These are phyloP conservation scores for Tylopilus orsonianus DNA, from an alignment of 1,284 basidiomycete genomes.

Conservation along the genomic window DNA sequence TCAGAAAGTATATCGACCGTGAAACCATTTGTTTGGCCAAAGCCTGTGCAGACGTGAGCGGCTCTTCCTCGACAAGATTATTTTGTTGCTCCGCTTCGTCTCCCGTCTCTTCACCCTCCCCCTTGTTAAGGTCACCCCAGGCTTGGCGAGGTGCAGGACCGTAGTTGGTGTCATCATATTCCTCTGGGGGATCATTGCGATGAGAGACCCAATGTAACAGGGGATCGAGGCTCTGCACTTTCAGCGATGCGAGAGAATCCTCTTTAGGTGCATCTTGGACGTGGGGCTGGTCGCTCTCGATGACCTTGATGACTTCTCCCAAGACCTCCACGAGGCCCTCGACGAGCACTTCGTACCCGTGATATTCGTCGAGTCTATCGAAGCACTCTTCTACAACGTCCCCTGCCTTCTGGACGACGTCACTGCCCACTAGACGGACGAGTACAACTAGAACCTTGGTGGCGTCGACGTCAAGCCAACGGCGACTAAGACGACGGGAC, in stretches of 20 bases:
- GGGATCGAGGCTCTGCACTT: slow-evolving; percentile 38
- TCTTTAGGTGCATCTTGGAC: slow-evolving; percentile 18
- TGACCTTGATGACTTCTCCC: slow-evolving; percentile 70
- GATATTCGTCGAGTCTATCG: slow-evolving; percentile 89
- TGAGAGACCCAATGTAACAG: slow-evolving; percentile 67
- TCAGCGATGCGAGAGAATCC: slow-evolving; percentile 20
- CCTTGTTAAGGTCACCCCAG: slow-evolving; percentile 43
- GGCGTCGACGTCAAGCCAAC: slow-evolving; percentile 78
- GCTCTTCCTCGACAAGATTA: slow-evolving; percentile 40
- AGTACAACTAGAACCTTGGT: slow-evolving; percentile 80
- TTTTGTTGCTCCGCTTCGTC: slow-evolving; percentile 23
- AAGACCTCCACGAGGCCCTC: slow-evolving; percentile 89
- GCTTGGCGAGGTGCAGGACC: slow-evolving; percentile 60
- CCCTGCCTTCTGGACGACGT: slow-evolving; percentile 82
- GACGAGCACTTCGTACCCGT: slow-evolving; percentile 84
- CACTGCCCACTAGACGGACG: slow-evolving; percentile 79
- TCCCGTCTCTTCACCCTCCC: slow-evolving; percentile 29
- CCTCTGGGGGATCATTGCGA: slow-evolving; percentile 40
- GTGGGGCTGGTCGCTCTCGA: slow-evolving; percentile 51
- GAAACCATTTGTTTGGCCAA: slow-evolving; percentile 82
- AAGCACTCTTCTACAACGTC: slow-evolving; percentile 96
- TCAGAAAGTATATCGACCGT: slow-evolving; percentile 86
- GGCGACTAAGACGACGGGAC: slow-evolving; percentile 73
- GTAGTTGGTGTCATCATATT: slow-evolving; percentile 48
- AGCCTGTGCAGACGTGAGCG: slow-evolving; percentile 68